Evolutionary conservation across 1,284 basidiomycete genomes (phyloP), one percentile per base, ranked within the genome.

Genomic region (Tilletia setariae): DNA sequence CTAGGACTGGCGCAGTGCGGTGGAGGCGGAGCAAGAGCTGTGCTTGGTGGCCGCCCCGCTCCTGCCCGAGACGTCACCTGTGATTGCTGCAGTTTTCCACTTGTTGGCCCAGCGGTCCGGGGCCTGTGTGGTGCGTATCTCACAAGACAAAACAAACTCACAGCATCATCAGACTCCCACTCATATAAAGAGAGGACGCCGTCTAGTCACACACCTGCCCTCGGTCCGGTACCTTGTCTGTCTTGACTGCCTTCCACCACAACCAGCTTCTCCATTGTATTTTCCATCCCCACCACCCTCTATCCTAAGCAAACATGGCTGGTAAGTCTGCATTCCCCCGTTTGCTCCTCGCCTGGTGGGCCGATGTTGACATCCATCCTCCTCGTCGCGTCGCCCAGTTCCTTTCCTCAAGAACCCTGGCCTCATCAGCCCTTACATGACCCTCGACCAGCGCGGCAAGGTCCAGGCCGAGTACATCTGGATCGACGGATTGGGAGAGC

Each of bases 401-500:
- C 71, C 76, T 28, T 78, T 63, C 71, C 68, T 68, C 42, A 78
- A 76, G 70, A 78, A 78, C 75, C 72, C 67, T 72, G 76, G 70
- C 70, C 74, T 78, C 68, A 64, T 74, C 67, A 74, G 70, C 69
- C 72, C 72, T 21, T 79, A 79, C 74, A 73, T 76, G 66, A 62
- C 72, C 70, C 77, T 79, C 40, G 76, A 77, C 74, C 77, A 79
- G 72, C 70, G 76, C 21, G 77, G 75, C 44, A 70, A 67, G 66
- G 73, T 82, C 70, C 74, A 76, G 69, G 80, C 80, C 68, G 80
- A 82, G 74, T 82, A 82, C 76, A 74, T 82, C 73, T 82, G 80
- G 80, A 74, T 82, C 59, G 82, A 83, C 69, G 82, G 77, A 65
- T 92, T 92, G 69, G 80, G 74, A 25, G 76, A 79, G 70, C 74